These are phyloP conservation scores for Gonium pectorale DNA, from an alignment of 139 green algal species.

Conservation along the genomic window DNA sequence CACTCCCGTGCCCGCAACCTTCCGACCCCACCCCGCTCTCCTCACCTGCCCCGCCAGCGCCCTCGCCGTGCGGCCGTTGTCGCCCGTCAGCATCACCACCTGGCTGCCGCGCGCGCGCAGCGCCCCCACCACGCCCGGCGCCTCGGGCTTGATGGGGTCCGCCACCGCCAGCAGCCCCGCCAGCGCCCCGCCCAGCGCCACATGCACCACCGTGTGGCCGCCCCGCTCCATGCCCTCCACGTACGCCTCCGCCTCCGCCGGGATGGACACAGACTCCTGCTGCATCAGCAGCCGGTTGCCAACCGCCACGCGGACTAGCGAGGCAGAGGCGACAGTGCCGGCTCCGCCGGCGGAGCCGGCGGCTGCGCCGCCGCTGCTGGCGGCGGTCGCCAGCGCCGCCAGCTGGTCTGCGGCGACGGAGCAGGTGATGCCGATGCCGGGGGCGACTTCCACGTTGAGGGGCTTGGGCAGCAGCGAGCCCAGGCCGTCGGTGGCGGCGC, in stretches of 20 bases:
- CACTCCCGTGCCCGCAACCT: too few species aligned
- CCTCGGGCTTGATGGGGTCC: slow-evolving; percentile 94
- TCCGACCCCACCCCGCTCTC: slow-evolving; percentile 44
- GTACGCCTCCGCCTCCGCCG: slow-evolving; percentile 62
- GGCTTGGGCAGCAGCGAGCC: slow-evolving; percentile 33
- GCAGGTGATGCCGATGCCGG: slow-evolving; percentile 37
- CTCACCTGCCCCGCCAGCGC: slow-evolving; percentile 69
- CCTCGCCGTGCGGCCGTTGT: slow-evolving; percentile 57
- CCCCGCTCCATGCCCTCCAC: slow-evolving; percentile 51
- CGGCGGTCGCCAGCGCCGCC: background rate
- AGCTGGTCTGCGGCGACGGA: background rate
- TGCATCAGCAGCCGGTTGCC: slow-evolving; percentile 85
- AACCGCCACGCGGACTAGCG: slow-evolving; percentile 62
- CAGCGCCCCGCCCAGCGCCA: slow-evolving; percentile 66
- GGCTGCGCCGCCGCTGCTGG: background rate
- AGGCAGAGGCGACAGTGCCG: background rate
- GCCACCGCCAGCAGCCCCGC: slow-evolving; percentile 79
- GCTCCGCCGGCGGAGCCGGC: background rate
- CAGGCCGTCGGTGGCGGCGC: background rate
- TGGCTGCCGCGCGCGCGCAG: slow-evolving; percentile 53
- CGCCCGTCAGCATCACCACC: slow-evolving; percentile 56
- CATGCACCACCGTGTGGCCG: slow-evolving; percentile 80
- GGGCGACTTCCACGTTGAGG: slow-evolving; percentile 9
- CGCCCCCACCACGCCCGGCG: slow-evolving; percentile 81
- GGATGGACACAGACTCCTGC: slow-evolving; percentile 64